Percentiles rank a stretch among this genome's conserved stretches.
These are phyloP conservation scores for Platanthera zijinensis DNA, from an alignment of 106 monocot species.

Conservation along the genomic window DNA sequence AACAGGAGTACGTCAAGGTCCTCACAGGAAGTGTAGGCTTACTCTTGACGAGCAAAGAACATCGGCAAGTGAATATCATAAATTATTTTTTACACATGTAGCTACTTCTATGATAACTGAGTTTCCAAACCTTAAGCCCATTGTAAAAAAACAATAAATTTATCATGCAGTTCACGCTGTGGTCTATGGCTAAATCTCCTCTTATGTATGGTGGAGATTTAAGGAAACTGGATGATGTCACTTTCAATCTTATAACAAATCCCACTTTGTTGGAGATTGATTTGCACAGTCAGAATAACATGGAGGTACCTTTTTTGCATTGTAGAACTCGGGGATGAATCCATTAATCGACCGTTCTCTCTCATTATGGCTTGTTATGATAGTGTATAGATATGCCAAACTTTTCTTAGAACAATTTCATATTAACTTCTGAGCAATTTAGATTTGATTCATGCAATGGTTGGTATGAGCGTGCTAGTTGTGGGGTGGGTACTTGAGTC, in stretches of 20 bases:
- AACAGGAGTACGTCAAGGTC: conserved; percentile 62
- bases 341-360: no score
- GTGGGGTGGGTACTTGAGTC: no score
- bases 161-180: conserved; percentile 68
- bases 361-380: no score
- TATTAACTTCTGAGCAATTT: no score
- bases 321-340: neutral
- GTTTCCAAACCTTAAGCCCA: neutral
- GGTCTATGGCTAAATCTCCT: conserved; percentile 94
- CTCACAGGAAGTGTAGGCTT: conserved; percentile 66
- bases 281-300: conserved; percentile 65
- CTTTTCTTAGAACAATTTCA: no score
- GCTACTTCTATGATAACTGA: neutral
- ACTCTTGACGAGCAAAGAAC: conserved; percentile 80
- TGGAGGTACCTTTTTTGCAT: conserved; percentile 50
- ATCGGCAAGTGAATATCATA: conserved; percentile 30
- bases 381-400: no score
- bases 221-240: conserved; percentile 44
- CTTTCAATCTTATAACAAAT: conserved; percentile 70
- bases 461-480: no score
- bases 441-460: no score
- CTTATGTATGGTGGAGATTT: conserved; percentile 96
- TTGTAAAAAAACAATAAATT: neutral
- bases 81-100: neutral
- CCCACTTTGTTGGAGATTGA: conserved; percentile 76